phyloP scores from a whole-genome alignment of 805 yeast species.

The Kregervanrija delftensis region DNA sequence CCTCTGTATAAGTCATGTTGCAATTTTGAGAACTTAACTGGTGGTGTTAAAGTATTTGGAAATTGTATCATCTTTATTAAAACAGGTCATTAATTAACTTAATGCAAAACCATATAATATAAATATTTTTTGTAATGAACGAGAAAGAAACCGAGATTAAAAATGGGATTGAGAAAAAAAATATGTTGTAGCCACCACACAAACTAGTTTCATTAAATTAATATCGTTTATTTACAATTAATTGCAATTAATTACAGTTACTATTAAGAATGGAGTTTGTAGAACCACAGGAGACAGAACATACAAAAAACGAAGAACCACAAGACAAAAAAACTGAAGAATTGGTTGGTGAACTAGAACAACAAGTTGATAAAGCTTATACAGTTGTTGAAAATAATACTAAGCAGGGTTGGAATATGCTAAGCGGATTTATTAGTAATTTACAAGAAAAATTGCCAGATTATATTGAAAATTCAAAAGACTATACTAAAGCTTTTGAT shows the following conservation, averaged over 20 bases:
- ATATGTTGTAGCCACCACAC: too few species aligned
- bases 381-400: conserved; percentile 36
- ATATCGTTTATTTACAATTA: too few species aligned
- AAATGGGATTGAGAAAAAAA: too few species aligned
- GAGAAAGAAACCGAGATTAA: too few species aligned
- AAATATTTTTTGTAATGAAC: too few species aligned
- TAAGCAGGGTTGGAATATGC: conserved; percentile 28
- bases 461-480: conserved; percentile 23
- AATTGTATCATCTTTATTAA: background rate
- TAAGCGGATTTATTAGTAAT: conserved; percentile 30
- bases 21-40: conserved; percentile 68
- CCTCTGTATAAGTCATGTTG: conserved; percentile 75
- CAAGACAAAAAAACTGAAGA: conserved; percentile 45
- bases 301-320: conserved; percentile 7
- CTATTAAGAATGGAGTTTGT: too few species aligned
- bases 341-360: conserved; percentile 48
- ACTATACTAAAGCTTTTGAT: conserved; percentile 9
- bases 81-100: background rate
- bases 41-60: conserved; percentile 45
- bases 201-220: too few species aligned
- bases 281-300: too few species aligned
- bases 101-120: too few species aligned
- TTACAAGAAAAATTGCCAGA: conserved; percentile 28
- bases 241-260: too few species aligned
- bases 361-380: conserved; percentile 33